Evolutionary conservation across 2,329 filamentous ascomycete genomes (phyloP).

Genomic region (Fusarium decemcellulare): DNA sequence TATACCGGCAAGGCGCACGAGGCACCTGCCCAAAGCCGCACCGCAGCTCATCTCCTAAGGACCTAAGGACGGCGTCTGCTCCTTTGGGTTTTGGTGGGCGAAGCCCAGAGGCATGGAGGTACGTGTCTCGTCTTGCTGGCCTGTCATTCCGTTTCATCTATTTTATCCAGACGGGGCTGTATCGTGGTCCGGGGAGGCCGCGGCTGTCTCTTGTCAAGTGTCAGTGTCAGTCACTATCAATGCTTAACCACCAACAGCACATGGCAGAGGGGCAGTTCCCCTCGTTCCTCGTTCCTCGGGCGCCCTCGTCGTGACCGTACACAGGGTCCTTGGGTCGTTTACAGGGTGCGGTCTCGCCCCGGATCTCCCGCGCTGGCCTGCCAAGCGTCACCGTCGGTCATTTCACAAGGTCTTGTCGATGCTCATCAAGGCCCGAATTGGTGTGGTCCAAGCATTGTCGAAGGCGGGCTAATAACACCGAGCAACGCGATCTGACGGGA

Average conservation of each 20-base stretch:
- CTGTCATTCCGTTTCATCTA: slow-evolving; percentile 45
- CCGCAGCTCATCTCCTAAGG: slow-evolving; percentile 39
- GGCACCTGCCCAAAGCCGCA: slow-evolving; percentile 21
- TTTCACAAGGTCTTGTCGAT: slow-evolving; percentile 34
- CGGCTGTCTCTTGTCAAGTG: slow-evolving; percentile 17
- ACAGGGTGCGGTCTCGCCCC: slow-evolving; percentile 31
- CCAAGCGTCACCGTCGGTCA: slow-evolving; percentile 39
- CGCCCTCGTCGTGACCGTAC: neutral
- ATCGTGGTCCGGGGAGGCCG: slow-evolving; percentile 34
- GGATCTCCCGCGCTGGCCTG: slow-evolving; percentile 30
- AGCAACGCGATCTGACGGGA: slow-evolving; percentile 35
- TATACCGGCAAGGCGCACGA: slow-evolving; percentile 37
- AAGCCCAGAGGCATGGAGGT: slow-evolving; percentile 22
- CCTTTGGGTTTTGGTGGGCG: slow-evolving; percentile 28
- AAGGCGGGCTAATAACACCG: slow-evolving; percentile 36
- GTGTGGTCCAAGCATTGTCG: slow-evolving; percentile 43
- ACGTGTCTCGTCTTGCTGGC: slow-evolving; percentile 42
- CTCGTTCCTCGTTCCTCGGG: neutral
- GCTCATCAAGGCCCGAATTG: slow-evolving; percentile 44
- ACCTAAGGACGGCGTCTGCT: slow-evolving; percentile 30
- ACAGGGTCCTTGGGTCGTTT: neutral
- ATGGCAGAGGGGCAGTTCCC: neutral
- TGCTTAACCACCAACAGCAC: slow-evolving; percentile 11
- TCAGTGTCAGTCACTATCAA: slow-evolving; percentile 34
- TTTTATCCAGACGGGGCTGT: slow-evolving; percentile 32